These are phyloP conservation scores for Galeopsis tetrahit DNA, from an alignment of 257 asterid species.

Conservation along the genomic window DNA sequence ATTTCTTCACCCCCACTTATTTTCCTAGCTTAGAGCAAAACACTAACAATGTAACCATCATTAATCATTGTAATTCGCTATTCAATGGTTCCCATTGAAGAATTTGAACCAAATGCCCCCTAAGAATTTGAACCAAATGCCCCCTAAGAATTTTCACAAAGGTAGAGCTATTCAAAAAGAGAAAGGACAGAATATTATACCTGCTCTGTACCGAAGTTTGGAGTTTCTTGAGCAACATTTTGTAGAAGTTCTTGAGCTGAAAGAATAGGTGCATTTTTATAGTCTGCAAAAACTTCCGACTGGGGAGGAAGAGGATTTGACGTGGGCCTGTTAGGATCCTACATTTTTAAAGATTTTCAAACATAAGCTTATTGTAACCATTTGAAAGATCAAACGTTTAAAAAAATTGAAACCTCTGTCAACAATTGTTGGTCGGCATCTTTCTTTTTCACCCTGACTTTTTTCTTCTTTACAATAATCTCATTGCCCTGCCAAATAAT, in stretches of 20 bases:
- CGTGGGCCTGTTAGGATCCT: slow-evolving; percentile 86
- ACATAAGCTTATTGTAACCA: slow-evolving; percentile 21
- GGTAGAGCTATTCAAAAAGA: slow-evolving; percentile 11
- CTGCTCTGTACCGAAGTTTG: slow-evolving; percentile 98
- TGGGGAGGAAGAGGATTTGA: slow-evolving; percentile 98
- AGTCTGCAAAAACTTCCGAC: slow-evolving; percentile 72
- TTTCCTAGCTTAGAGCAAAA: no score
- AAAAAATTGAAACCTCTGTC: slow-evolving; percentile 57
- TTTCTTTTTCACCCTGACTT: slow-evolving; percentile 75
- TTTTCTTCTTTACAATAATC: slow-evolving; percentile 92
- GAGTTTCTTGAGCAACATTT: slow-evolving; percentile 89
- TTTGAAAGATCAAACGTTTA: slow-evolving; percentile 19
- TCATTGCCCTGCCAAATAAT: slow-evolving; percentile 98
- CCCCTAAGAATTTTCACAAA: slow-evolving; percentile 8
- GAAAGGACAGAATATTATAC: slow-evolving; percentile 40
- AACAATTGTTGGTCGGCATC: slow-evolving; percentile 38
- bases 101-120: no score
- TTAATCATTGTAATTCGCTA: no score
- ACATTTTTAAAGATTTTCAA: slow-evolving; percentile 35
- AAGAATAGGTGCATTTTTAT: slow-evolving; percentile 53
- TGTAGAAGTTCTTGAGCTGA: slow-evolving; percentile 88
- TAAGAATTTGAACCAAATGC: neutral
- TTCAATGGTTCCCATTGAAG: no score
- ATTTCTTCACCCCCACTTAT: no score
- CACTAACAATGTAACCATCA: no score